phyloP scores from a whole-genome alignment of 2,329 filamentous ascomycete species.

The Nannizziopsis arthrosporioides region DNA sequence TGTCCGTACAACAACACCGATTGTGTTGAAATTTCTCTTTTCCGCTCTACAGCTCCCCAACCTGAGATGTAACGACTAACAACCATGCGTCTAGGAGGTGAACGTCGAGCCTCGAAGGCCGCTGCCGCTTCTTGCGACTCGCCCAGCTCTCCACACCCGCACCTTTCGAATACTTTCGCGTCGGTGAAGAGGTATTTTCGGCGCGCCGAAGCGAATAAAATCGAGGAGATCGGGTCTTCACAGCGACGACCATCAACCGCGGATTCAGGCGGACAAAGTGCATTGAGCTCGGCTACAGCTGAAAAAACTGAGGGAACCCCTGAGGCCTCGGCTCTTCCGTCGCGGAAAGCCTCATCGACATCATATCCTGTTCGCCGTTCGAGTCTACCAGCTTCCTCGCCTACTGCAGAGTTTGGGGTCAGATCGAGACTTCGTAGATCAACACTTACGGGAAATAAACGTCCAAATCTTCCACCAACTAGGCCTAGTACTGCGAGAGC shows the following conservation, averaged over 20 bases:
- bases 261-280: constrained; percentile 1
- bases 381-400: constrained; percentile 5
- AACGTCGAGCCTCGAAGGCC: constrained; percentile 8
- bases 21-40: neutral
- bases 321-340: neutral
- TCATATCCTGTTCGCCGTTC: constrained; percentile 1
- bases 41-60: neutral
- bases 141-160: constrained; percentile 1
- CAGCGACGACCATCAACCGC: constrained; percentile 8
- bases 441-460: constrained; percentile 6
- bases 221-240: neutral
- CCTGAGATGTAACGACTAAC: constrained; percentile 1
- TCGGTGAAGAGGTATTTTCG: constrained; percentile 16
- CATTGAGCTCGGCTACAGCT: neutral
- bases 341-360: neutral
- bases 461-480: neutral
- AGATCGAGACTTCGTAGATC: constrained; percentile 5
- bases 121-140: neutral
- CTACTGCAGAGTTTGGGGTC: neutral
- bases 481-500: neutral
- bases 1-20: neutral
- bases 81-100: constrained; percentile 7
- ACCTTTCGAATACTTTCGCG: constrained; percentile 12
- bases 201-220: constrained; percentile 5
- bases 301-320: neutral